Evolutionary conservation across 257 asterid species (phyloP).

Genomic region (Nicotiana paniculata): DNA sequence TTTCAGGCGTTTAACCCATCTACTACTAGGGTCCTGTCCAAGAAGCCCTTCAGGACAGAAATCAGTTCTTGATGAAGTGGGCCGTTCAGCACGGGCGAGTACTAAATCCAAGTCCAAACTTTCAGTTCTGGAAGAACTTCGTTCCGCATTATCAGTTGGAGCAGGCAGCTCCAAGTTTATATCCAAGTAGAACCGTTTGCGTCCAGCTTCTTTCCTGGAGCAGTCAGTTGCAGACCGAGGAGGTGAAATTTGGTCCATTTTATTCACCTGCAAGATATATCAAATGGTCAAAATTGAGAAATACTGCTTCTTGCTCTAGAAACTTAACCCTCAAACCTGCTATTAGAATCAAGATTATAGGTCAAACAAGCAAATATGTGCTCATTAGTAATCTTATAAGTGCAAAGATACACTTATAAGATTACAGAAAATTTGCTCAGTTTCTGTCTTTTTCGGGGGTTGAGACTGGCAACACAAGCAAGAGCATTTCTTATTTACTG

Average conservation of each 20-base stretch:
- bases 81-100: slow-evolving; percentile 39
- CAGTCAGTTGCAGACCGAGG: slow-evolving; percentile 6
- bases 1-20: slow-evolving; percentile 82
- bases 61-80: slow-evolving; percentile 24
- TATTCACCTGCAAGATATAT: slow-evolving; percentile 20
- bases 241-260: background rate
- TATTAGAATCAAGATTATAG: background rate
- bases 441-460: background rate
- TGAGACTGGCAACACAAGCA: background rate
- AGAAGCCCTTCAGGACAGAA: slow-evolving; percentile 7
- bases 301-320: background rate
- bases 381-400: background rate
- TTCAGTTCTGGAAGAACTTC: slow-evolving; percentile 64
- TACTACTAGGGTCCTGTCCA: slow-evolving; percentile 35
- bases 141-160: slow-evolving; percentile 26
- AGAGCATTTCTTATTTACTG: background rate
- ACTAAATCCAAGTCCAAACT: slow-evolving; percentile 64
- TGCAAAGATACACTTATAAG: background rate
- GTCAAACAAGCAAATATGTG: background rate
- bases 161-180: slow-evolving; percentile 45
- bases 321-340: background rate
- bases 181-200: slow-evolving; percentile 34
- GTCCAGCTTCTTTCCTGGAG: slow-evolving; percentile 20
- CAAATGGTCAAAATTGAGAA: background rate
- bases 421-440: background rate